Evolutionary conservation across 1,139 yeast species (phyloP), one percentile per base, ranked within the genome.

Genomic region (Yamadazyma buinensis): DNA sequence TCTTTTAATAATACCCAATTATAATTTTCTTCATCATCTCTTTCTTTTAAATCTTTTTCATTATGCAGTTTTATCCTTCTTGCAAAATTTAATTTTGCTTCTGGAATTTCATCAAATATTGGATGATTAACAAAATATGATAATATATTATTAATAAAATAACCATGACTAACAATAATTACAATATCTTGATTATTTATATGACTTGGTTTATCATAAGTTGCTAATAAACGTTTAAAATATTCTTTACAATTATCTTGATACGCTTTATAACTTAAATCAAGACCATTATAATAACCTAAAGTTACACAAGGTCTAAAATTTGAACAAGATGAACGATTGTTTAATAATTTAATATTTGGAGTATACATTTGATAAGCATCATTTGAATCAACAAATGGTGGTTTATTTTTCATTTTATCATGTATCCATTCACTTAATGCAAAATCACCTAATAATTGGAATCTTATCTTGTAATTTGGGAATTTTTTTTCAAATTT

Each of bases 321-420:
- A 41, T 67, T 68, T 23, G 70, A 64, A 41, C 67, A 59, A 18
- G 58, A 54, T 26, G 56, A 50, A 36, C 60, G 55, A 43, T 69
- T 69, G 31, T 53, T 54, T 43, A 69, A 46, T 29, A 49, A 42
- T 47, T 64, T 67, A 35, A 67, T 47, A 44, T 69, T 69, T 23
- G 74, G 73, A 5, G 72, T 68, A 41, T 67, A 69, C 73, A 69
- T 66, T 40, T 66, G 63, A 47, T 69, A 69, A 5, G 74, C 75
- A 43, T 67, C 74, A 38, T 64, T 65, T 24, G 72, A 64, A 48
- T 68, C 75, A 19, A 52, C 43, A 40, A 64, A 67, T 3, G 73
- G 74, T 5, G 75, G 74, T 41, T 67, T 64, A 34, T 64, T 57
- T 34, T 52, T 53, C 75, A 68, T 68, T 31, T 61, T 57, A 37